Percentiles rank a stretch among this genome's conserved stretches.
These are phyloP conservation scores for Corylus avellana DNA, from an alignment of 306 rosid genomes.

Conservation along the genomic window DNA sequence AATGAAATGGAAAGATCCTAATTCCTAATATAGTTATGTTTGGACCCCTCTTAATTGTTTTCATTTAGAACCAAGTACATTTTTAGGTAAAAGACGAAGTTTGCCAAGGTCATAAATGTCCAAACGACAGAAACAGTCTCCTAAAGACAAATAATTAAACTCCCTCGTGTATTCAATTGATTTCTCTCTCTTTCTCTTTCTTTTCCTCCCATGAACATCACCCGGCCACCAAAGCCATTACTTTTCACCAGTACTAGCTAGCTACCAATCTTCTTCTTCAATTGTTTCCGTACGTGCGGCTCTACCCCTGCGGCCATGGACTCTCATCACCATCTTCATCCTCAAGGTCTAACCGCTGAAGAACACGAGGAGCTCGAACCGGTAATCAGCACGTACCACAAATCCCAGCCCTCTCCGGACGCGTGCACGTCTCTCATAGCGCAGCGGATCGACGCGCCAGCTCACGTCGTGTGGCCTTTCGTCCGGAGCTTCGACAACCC, in stretches of 20 bases:
- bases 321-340: not conserved
- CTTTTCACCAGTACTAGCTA: not conserved
- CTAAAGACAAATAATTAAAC: conserved; percentile 2
- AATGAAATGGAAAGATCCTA: no score
- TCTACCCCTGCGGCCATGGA: conserved; percentile 32
- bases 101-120: conserved; percentile 41
- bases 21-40: conserved; percentile 35
- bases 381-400: conserved; percentile 62
- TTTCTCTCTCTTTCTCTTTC: conserved; percentile 2
- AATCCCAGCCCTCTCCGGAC: conserved; percentile 41
- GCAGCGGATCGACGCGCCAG: conserved; percentile 69
- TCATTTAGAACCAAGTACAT: conserved; percentile 27
- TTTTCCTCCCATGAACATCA: not conserved
- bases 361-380: conserved; percentile 50
- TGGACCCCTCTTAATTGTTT: conserved; percentile 31
- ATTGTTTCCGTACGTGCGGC: no score
- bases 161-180: conserved; percentile 22
- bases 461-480: conserved; percentile 53
- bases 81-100: conserved; percentile 6
- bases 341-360: conserved; percentile 57
- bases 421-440: conserved; percentile 72
- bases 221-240: not conserved
- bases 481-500: conserved; percentile 76
- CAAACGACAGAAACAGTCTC: not conserved
- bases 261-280: not conserved